These are phyloP conservation scores for Paracorniculantispora psalliotae DNA, from an alignment of 2,329 filamentous ascomycete genomes.

Conservation along the genomic window DNA sequence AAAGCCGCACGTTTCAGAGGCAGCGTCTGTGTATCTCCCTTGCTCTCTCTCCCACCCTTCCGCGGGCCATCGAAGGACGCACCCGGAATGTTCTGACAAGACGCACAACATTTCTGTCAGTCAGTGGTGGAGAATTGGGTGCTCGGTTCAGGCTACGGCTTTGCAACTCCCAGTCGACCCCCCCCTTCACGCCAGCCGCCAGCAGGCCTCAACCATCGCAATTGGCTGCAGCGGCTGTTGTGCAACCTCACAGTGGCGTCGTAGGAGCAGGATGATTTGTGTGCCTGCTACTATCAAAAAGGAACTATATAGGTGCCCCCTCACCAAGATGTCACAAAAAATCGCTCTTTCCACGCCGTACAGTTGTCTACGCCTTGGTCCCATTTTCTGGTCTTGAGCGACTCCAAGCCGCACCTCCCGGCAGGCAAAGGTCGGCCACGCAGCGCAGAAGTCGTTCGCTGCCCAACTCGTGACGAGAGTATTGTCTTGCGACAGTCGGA, in stretches of 20 bases:
- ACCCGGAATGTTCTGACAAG: constrained; percentile 13
- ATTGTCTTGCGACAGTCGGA: background rate
- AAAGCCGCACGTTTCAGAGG: constrained; percentile 7
- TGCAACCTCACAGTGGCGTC: constrained; percentile 11
- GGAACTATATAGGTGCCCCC: constrained; percentile 13
- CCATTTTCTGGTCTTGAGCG: constrained; percentile 9
- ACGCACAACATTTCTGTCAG: constrained; percentile 12
- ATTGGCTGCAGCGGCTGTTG: constrained; percentile 11
- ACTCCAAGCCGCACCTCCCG: constrained; percentile 2
- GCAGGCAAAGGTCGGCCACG: constrained; percentile 4
- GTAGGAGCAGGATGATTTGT: constrained; percentile 9
- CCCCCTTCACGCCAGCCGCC: constrained; percentile 8
- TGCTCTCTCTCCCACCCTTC: background rate
- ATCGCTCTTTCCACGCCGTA: constrained; percentile 6
- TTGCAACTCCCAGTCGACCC: background rate
- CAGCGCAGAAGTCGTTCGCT: background rate
- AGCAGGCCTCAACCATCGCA: background rate
- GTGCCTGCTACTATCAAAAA: constrained; percentile 12
- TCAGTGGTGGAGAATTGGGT: constrained; percentile 10
- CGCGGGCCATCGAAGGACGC: constrained; percentile 12
- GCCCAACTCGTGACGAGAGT: background rate
- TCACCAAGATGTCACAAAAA: constrained; percentile 13
- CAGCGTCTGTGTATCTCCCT: constrained; percentile 2
- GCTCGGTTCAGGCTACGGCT: constrained; percentile 1
- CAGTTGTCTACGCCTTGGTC: constrained; percentile 7